These are phyloP conservation scores for Daldinia grandis DNA, from an alignment of 495 filamentous ascomycete genomes.

Conservation along the genomic window DNA sequence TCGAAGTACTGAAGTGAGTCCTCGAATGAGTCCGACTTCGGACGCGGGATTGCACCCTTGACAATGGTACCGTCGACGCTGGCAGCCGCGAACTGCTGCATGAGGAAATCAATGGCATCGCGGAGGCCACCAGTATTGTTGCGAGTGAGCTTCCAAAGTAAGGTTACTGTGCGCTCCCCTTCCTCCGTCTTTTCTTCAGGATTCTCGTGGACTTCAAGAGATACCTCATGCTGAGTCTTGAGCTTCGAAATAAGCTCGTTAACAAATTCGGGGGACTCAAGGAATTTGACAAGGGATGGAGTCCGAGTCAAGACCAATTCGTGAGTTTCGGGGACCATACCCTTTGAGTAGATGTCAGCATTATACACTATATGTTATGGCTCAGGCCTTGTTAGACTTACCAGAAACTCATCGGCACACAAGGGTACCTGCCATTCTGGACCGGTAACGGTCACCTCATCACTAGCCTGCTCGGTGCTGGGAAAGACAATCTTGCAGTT, in stretches of 20 bases:
- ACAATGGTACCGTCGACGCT: constrained; percentile 86
- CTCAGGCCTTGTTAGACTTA: constrained; percentile 50
- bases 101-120: constrained; percentile 95
- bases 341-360: constrained; percentile 58
- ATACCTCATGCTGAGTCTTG: constrained; percentile 89
- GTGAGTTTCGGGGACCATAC: constrained; percentile 96
- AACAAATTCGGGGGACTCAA: constrained; percentile 79
- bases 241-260: constrained; percentile 82
- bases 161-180: constrained; percentile 59
- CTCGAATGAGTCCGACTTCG: constrained; percentile 98
- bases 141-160: constrained; percentile 80
- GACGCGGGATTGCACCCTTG: constrained; percentile 91
- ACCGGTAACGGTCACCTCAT: constrained; percentile 92
- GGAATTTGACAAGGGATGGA: constrained; percentile 74
- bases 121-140: constrained; percentile 96
- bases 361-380: neutral
- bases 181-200: constrained; percentile 62
- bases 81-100: constrained; percentile 79
- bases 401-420: constrained; percentile 92
- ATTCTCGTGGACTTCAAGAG: constrained; percentile 72
- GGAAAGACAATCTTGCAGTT: constrained; percentile 98
- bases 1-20: constrained; percentile 96
- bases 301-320: constrained; percentile 84
- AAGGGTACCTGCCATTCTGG: constrained; percentile 97
- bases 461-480: constrained; percentile 95